Percentiles rank a stretch among this genome's conserved stretches.
Conservation (phyloP, 768 basidiomycete species). For the Russula griseocarnosa region DNA sequence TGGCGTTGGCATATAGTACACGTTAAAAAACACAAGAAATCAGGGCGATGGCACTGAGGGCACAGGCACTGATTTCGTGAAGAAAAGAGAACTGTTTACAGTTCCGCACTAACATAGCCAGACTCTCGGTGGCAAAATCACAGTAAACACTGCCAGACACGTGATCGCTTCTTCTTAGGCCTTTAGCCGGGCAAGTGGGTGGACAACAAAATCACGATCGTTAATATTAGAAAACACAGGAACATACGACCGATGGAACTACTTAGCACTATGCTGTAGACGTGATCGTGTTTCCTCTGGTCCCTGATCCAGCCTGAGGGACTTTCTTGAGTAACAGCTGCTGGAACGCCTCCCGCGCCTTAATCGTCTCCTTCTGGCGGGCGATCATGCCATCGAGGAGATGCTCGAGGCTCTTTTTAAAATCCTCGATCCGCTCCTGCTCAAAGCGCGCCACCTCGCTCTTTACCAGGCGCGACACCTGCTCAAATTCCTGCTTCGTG, state of each 20-base stretch:
- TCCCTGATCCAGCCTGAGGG: conserved; percentile 13
- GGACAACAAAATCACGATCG: no score
- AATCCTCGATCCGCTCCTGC: conserved; percentile 88
- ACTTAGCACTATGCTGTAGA: conserved; percentile 10
- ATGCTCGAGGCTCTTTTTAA: conserved; percentile 75
- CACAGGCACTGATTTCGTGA: no score
- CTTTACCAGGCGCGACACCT: conserved; percentile 84
- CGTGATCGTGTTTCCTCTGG: conserved; percentile 7
- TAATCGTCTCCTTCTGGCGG: conserved; percentile 68
- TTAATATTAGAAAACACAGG: not conserved
- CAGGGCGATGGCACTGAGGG: no score
- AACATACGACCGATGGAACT: not conserved
- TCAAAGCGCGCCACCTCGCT: conserved; percentile 88
- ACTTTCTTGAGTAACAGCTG: conserved; percentile 27
- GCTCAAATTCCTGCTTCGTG: conserved; percentile 83
- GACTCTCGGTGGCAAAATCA: no score
- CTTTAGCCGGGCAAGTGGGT: no score
- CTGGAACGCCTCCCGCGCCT: conserved; percentile 27
- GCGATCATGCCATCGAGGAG: conserved; percentile 86
- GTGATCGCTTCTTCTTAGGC: no score
- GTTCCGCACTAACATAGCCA: no score
- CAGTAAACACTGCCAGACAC: no score
- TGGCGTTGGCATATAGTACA: no score
- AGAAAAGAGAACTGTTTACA: no score
- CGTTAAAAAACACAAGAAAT: no score